These are phyloP conservation scores for Poronia punctata DNA, from an alignment of 495 filamentous ascomycete species.

Conservation along the genomic window DNA sequence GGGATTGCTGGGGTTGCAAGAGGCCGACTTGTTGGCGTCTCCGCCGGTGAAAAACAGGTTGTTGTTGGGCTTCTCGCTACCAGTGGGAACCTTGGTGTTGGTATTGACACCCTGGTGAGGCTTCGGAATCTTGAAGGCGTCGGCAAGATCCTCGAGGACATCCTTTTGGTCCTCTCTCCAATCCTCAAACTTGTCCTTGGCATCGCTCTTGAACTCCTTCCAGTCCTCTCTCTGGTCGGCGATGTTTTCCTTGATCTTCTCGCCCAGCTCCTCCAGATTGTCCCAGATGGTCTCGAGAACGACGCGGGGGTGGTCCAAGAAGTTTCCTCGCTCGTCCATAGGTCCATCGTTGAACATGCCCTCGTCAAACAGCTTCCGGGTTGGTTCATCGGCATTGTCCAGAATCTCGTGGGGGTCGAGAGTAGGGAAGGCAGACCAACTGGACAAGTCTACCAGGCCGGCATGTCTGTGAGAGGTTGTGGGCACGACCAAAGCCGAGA, in stretches of 20 bases:
- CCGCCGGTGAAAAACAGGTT: too few relatives aligned
- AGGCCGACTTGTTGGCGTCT: neutral
- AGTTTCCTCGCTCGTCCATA: conserved; percentile 5
- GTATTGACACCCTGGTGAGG: too few relatives aligned
- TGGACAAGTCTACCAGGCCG: conserved; percentile 18
- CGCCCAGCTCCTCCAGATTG: neutral
- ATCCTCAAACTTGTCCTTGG: too few relatives aligned
- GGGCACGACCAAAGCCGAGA: conserved; percentile 17
- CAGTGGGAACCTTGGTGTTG: neutral
- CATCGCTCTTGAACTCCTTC: too few relatives aligned
- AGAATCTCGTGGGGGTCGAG: conserved; percentile 2
- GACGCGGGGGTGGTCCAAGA: conserved; percentile 1
- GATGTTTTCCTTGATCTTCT: neutral
- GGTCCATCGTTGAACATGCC: conserved; percentile 10
- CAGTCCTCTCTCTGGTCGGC: neutral
- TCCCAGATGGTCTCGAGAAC: conserved; percentile 1
- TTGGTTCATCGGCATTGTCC: conserved; percentile 2
- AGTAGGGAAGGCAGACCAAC: conserved; percentile 20
- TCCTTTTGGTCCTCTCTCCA: too few relatives aligned
- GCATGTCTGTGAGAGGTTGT: conserved; percentile 12
- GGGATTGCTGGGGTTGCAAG: conserved; percentile 23
- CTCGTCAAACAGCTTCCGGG: conserved; percentile 2
- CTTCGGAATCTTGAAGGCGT: too few relatives aligned
- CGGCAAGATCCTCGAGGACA: too few relatives aligned
- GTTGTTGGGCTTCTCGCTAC: neutral